Evolutionary conservation across 805 yeast genomes (phyloP).

Genomic region (Ogataea allantospora): DNA sequence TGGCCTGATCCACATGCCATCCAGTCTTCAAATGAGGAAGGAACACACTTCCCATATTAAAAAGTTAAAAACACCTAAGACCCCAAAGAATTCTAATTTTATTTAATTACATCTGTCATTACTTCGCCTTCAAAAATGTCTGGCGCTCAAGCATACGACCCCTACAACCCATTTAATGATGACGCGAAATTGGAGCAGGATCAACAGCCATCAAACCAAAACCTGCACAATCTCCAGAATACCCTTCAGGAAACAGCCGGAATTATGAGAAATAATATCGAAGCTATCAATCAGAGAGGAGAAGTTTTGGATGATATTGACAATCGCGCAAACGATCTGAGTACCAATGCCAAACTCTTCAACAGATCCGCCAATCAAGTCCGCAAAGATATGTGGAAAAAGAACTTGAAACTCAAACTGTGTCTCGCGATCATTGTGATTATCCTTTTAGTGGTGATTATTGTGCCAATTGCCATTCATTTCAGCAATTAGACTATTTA

Average conservation of each 20-base stretch:
- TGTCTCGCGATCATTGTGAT: conserved; percentile 80
- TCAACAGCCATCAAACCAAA: conserved; percentile 18
- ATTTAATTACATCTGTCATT: background rate
- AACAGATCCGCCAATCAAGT: conserved; percentile 96
- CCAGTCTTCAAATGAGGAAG: conserved; percentile 80
- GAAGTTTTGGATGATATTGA: conserved; percentile 90
- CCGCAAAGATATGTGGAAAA: conserved; percentile 99
- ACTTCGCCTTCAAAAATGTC: conserved; percentile 24
- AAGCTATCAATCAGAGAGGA: conserved; percentile 92
- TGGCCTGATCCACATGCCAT: conserved; percentile 99
- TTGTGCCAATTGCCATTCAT: conserved; percentile 92
- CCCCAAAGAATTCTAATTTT: background rate
- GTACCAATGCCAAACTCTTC: conserved; percentile 90
- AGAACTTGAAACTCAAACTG: conserved; percentile 93
- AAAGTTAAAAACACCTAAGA: background rate
- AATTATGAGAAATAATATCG: conserved; percentile 95
- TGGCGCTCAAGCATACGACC: conserved; percentile 35
- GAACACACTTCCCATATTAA: conserved; percentile 74
- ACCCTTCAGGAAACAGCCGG: conserved; percentile 79
- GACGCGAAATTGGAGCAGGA: conserved; percentile 28
- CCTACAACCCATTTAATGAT: conserved; percentile 34
- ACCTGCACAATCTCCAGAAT: conserved; percentile 31
- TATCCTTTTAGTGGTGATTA: conserved; percentile 76
- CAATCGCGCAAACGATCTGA: conserved; percentile 89
- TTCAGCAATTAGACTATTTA: conserved; percentile 40